Percentiles rank a stretch among this genome's conserved stretches.
Conservation (phyloP, 352 stramenopile species). For the Thalassiosira hispida region DNA sequence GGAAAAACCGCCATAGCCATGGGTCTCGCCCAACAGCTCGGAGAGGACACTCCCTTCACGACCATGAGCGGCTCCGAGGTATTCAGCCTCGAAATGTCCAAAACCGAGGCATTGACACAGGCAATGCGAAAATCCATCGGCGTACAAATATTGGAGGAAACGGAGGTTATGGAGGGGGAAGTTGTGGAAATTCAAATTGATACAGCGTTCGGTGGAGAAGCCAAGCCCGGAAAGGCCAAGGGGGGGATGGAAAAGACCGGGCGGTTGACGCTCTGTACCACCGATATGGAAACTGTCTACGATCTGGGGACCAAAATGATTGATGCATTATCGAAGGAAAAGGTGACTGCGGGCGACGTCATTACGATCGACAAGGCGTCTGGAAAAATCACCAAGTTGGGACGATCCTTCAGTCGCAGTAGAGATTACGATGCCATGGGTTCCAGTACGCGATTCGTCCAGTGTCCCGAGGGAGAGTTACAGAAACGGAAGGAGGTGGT, state of each 20-base stretch:
- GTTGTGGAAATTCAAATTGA: conserved; percentile 99
- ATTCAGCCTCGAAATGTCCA: conserved; percentile 99
- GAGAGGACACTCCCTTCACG: conserved; percentile 98
- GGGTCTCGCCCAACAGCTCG: conserved; percentile 96
- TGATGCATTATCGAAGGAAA: conserved; percentile 98
- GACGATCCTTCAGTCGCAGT: conserved; percentile 95
- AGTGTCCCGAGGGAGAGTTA: conserved; percentile 96
- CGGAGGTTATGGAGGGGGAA: conserved; percentile 99
- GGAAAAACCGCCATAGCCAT: conserved; percentile 98
- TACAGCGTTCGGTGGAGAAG: conserved; percentile 79
- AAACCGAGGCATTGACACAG: conserved; percentile 99
- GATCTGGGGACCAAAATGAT: conserved; percentile 99
- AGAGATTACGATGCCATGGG: conserved; percentile 99
- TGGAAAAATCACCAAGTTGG: conserved; percentile 98
- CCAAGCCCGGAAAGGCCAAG: conserved; percentile 43
- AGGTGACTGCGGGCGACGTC: conserved; percentile 97
- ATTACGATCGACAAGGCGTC: conserved; percentile 99
- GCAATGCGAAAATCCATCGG: conserved; percentile 95
- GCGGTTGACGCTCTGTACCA: conserved; percentile 97
- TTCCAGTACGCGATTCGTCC: conserved; percentile 91
- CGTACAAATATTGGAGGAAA: conserved; percentile 99
- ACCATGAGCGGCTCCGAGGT: conserved; percentile 98
- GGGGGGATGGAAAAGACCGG: conserved; percentile 86
- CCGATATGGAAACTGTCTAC: conserved; percentile 99
- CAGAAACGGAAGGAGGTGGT: conserved; percentile 97